Conservation (phyloP, 257 asterid genomes). For the Solanum dulcamara region DNA sequence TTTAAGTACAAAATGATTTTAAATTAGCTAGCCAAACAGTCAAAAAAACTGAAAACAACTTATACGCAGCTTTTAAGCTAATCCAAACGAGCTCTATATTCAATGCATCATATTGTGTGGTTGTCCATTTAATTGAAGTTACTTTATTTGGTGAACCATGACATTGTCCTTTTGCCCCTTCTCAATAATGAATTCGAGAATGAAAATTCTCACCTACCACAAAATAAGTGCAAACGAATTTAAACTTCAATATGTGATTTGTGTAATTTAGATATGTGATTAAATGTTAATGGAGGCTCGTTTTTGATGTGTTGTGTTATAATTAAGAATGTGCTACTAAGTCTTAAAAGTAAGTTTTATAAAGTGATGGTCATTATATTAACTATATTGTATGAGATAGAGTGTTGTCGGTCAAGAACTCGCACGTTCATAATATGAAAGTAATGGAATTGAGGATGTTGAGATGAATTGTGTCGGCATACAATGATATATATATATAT, state of each 20-base stretch:
- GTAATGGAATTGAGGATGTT: too few species aligned
- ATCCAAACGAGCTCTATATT: too few species aligned
- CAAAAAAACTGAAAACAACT: too few species aligned
- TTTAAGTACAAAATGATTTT: too few species aligned
- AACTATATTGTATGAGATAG: fast-evolving
- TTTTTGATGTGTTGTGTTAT: too few species aligned
- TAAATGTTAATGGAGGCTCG: neutral
- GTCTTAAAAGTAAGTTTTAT: too few species aligned
- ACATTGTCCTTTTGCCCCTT: neutral
- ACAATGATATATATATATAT: too few species aligned
- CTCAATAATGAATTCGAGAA: neutral
- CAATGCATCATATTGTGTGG: neutral
- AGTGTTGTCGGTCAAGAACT: neutral
- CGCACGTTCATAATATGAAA: neutral
- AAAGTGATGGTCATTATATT: neutral
- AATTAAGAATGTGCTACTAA: too few species aligned
- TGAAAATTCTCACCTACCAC: neutral
- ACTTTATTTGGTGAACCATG: neutral
- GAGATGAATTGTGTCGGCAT: too few species aligned
- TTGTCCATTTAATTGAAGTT: neutral
- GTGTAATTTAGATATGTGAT: neutral
- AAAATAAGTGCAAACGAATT: neutral
- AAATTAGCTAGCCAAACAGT: too few species aligned
- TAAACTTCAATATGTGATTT: neutral
- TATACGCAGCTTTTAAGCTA: too few species aligned